A percentile compares a stretch with the other conserved stretches of the same genome.
Conservation (phyloP, 345 rosid genomes). For the Salix suchowensis region DNA sequence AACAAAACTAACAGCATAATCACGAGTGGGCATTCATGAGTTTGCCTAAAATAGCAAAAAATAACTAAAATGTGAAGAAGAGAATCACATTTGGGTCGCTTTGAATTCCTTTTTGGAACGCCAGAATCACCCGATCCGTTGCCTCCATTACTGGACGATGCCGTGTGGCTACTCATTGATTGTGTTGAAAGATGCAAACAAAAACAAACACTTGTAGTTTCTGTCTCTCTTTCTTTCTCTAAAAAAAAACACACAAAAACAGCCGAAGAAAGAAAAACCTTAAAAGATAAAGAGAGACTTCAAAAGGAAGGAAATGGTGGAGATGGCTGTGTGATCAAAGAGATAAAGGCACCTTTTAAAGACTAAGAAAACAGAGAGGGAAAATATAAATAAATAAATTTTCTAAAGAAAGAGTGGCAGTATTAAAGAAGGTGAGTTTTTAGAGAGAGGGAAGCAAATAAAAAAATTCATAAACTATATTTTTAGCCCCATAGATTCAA, state of each 20-base stretch:
- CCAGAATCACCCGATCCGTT: conserved; percentile 81
- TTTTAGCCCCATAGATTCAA: background rate
- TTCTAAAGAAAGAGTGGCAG: background rate
- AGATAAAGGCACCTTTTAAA: background rate
- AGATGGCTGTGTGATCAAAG: background rate
- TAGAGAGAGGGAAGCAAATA: background rate
- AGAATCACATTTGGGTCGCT: conserved; percentile 87
- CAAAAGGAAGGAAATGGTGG: background rate
- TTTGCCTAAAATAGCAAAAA: background rate
- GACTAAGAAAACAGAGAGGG: background rate
- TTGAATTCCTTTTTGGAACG: conserved; percentile 65
- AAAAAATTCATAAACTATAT: background rate
- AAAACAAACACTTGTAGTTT: background rate
- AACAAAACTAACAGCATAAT: background rate
- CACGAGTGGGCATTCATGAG: background rate
- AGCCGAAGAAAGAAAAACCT: background rate
- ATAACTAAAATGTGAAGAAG: background rate
- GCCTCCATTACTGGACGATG: conserved; percentile 59
- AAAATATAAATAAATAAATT: background rate
- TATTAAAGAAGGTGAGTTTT: background rate
- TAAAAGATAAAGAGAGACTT: too few relatives aligned
- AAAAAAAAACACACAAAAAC: background rate
- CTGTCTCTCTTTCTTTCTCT: background rate
- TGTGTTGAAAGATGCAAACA: background rate
- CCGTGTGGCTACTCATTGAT: conserved; percentile 36